phyloP scores from a whole-genome alignment of 495 filamentous ascomycete genomes.

The Xylaria curta region DNA sequence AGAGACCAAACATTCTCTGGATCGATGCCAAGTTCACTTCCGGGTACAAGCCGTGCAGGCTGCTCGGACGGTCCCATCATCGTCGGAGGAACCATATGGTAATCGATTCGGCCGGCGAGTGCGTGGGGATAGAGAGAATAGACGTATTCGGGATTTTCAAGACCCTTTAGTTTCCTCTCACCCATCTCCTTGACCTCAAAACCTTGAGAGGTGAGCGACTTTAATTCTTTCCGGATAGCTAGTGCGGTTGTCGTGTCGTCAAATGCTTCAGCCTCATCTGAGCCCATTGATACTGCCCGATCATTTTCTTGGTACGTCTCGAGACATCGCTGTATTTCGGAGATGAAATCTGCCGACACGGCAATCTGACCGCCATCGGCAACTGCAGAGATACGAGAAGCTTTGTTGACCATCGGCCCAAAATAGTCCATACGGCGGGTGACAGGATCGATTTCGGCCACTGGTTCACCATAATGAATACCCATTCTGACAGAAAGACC shows the following conservation, averaged over 20 bases:
- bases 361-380: slow-evolving; percentile 98
- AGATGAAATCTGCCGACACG: slow-evolving; percentile 94
- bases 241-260: slow-evolving; percentile 73
- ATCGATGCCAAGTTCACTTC: slow-evolving; percentile 71
- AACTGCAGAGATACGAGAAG: slow-evolving; percentile 87
- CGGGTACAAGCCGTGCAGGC: slow-evolving; percentile 48
- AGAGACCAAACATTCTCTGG: slow-evolving; percentile 85
- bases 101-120: slow-evolving; percentile 76
- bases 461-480: slow-evolving; percentile 91
- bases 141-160: slow-evolving; percentile 96
- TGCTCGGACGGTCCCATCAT: slow-evolving; percentile 50
- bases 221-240: slow-evolving; percentile 84
- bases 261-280: slow-evolving; percentile 69
- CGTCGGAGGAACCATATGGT: slow-evolving; percentile 62
- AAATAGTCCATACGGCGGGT: slow-evolving; percentile 99
- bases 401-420: slow-evolving; percentile 98
- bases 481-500: slow-evolving; percentile 97
- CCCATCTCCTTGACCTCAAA: slow-evolving; percentile 98
- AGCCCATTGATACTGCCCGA: slow-evolving; percentile 67
- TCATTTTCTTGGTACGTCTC: slow-evolving; percentile 83
- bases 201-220: slow-evolving; percentile 85
- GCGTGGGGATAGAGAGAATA: slow-evolving; percentile 92
- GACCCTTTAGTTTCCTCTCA: slow-evolving; percentile 89
- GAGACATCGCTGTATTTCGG: slow-evolving; percentile 88
- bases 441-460: slow-evolving; percentile 93